Base-by-base conservation (phyloP, 1,284 basidiomycete genomes). In the Pseudozyma flocculosa region DNA sequence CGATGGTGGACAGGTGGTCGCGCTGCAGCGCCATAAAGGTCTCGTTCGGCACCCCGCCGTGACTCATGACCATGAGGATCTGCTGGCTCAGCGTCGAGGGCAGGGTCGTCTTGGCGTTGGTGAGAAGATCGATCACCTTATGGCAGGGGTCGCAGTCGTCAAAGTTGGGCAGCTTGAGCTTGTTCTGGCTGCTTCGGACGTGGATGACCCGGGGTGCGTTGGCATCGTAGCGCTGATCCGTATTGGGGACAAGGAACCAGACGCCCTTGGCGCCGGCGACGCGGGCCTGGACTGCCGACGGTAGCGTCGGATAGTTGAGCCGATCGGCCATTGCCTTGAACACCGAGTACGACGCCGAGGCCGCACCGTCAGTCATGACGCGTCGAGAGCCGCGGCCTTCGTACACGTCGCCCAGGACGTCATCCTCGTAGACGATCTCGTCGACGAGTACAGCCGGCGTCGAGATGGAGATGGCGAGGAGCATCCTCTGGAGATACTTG, bases 221-320 rank as follows among this genome's bases (percentile, higher is more conserved):
- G 40, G 55, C 21, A 40, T 43, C 24, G 32, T 42, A 29, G 2
- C 47, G 5, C 32, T 49, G 11, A 43, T 50, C 29, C 41, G 24
- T 17, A 26, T 59, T 4, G 47, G 65, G 36, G 41, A 71, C 71
- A 32, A 41, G 11, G 5, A 26, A 47, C 52, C 43, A 61, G 37
- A 56, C 45, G 43, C 75, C 75, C 44, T 78, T 78, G 13, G 68
- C 61, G 0, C 65, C 61, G 1, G 68, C 73, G 15, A 75, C 45
- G 0, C 75, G 59, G 10, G 55, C 75, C 50, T 78, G 75, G 17
- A 72, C 59, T 0, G 70, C 68, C 0, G 63, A 61, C 1, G 70
- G 56, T 17, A 64, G 36, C 2, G 45, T 34, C 0, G 19, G 21
- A 32, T 21, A 45, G 11, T 43, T 47, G 0, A 64, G 34, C 15